Conservation (phyloP, 75 land plant genomes). For the Azolla pinnata region DNA sequence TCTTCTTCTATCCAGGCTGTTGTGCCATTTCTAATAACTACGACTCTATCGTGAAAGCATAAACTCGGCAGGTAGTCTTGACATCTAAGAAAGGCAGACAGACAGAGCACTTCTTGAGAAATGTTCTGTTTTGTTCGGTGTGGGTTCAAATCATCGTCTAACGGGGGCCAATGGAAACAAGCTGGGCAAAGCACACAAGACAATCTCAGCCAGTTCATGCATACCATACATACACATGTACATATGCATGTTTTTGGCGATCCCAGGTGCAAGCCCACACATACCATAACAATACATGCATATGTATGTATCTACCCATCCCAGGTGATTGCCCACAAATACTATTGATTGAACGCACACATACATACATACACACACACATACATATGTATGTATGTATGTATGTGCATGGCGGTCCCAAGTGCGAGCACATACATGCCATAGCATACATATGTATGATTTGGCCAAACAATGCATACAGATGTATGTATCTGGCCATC, state of each 20-base stretch:
- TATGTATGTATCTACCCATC: not conserved
- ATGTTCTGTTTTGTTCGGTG: too few relatives aligned
- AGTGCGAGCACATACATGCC: not conserved
- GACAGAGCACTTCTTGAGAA: too few relatives aligned
- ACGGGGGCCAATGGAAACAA: too few relatives aligned
- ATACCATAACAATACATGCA: not conserved
- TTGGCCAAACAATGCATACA: not conserved
- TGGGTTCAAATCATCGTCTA: too few relatives aligned
- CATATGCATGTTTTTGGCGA: not conserved
- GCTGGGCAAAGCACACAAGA: too few relatives aligned
- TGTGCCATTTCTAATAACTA: too few relatives aligned
- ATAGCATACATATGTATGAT: not conserved
- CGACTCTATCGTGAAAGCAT: too few relatives aligned
- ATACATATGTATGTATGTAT: not conserved
- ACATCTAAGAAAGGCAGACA: too few relatives aligned
- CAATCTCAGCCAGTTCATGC: too few relatives aligned
- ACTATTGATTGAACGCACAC: not conserved
- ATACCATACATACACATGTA: not conserved
- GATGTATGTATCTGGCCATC: not conserved
- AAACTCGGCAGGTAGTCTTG: too few relatives aligned
- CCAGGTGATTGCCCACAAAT: too few relatives aligned
- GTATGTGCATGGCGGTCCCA: not conserved
- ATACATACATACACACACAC: slow-evolving; percentile 1
- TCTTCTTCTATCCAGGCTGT: too few relatives aligned
- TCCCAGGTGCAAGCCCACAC: not conserved